Evolutionary conservation across 495 filamentous ascomycete genomes (phyloP).

Genomic region (Daldinia concentrica): DNA sequence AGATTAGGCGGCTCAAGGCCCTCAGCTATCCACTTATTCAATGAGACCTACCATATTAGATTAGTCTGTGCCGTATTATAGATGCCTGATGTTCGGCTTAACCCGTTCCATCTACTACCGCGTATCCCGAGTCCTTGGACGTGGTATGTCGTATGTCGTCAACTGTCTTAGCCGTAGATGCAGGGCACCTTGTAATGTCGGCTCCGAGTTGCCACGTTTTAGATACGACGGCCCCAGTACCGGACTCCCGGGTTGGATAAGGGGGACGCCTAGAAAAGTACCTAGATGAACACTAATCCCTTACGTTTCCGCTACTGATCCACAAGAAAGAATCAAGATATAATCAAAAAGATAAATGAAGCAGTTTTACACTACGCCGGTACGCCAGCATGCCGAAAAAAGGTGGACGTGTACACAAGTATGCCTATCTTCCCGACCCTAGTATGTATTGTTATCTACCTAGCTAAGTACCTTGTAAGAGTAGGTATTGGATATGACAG

Average conservation of each 20-base stretch:
- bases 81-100: background rate
- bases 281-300: background rate
- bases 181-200: background rate
- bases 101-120: background rate
- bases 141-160: slow-evolving; percentile 14
- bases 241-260: slow-evolving; percentile 25
- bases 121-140: slow-evolving; percentile 27
- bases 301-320: background rate
- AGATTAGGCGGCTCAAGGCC: background rate
- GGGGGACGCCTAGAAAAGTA: slow-evolving; percentile 2
- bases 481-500: background rate
- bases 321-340: background rate
- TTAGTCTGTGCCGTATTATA: slow-evolving; percentile 13
- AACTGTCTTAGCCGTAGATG: slow-evolving; percentile 8
- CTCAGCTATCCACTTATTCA: slow-evolving; percentile 5
- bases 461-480: background rate
- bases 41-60: slow-evolving; percentile 3
- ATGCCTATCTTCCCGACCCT: background rate
- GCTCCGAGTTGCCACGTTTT: slow-evolving; percentile 12
- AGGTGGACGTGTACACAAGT: background rate
- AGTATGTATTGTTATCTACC: background rate
- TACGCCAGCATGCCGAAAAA: background rate
- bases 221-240: slow-evolving; percentile 1
- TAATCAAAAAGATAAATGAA: background rate
- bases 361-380: no score